These are phyloP conservation scores for Lachancea waltii DNA, from an alignment of 805 yeast species.

Conservation along the genomic window DNA sequence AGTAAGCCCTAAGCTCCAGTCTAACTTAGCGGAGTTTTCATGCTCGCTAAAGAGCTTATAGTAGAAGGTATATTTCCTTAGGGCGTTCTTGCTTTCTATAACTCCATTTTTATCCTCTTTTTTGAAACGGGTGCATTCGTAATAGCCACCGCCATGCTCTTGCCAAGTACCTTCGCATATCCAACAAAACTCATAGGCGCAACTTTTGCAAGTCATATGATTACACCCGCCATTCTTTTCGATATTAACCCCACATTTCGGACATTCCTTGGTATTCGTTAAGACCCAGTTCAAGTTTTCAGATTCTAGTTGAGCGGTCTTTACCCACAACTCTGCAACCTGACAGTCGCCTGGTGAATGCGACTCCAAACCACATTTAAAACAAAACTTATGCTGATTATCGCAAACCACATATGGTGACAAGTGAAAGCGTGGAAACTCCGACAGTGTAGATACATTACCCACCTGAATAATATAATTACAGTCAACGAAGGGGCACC, in stretches of 20 bases:
- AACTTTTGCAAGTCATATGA: slow-evolving; percentile 85
- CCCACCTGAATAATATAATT: slow-evolving; percentile 45
- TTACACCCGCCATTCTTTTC: slow-evolving; percentile 97
- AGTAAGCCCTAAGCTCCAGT: slow-evolving; percentile 52
- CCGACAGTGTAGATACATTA: slow-evolving; percentile 25
- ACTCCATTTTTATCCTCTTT: slow-evolving; percentile 33
- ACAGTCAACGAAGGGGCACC: slow-evolving; percentile 89
- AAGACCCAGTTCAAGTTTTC: slow-evolving; percentile 85
- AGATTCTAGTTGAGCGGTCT: slow-evolving; percentile 77
- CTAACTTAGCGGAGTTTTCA: slow-evolving; percentile 68
- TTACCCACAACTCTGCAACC: slow-evolving; percentile 63
- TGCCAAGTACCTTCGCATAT: slow-evolving; percentile 76
- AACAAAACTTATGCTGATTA: slow-evolving; percentile 68
- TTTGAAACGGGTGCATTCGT: slow-evolving; percentile 59
- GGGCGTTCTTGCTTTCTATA: slow-evolving; percentile 35
- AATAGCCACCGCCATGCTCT: slow-evolving; percentile 56
- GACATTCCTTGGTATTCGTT: slow-evolving; percentile 80
- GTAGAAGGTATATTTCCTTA: slow-evolving; percentile 20
- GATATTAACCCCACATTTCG: slow-evolving; percentile 69
- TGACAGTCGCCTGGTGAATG: slow-evolving; percentile 84
- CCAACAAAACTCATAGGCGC: slow-evolving; percentile 87
- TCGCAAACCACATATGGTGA: slow-evolving; percentile 68
- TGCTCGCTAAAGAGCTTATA: slow-evolving; percentile 71
- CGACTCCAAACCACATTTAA: slow-evolving; percentile 62
- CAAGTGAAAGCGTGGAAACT: slow-evolving; percentile 23